phyloP scores from a whole-genome alignment of 306 rosid species.

The Trichosanthes truncata region DNA sequence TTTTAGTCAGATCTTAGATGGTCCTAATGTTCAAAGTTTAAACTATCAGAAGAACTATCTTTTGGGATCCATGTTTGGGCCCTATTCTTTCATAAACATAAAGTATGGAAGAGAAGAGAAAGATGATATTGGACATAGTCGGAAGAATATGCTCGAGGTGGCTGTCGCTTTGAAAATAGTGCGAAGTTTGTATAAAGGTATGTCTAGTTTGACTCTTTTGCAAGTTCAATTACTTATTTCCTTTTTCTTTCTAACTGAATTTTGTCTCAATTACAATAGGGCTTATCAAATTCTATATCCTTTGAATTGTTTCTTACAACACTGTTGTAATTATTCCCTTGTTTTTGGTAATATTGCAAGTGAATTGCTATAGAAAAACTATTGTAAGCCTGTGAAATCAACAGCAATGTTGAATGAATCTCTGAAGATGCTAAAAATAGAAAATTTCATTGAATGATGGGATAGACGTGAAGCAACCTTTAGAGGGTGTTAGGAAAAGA shows the following conservation, averaged over 20 bases:
- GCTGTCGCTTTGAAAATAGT: slow-evolving; percentile 47
- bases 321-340: neutral
- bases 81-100: slow-evolving; percentile 65
- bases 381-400: neutral
- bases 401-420: neutral
- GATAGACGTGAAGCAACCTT: neutral
- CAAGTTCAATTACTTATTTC: neutral
- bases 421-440: neutral
- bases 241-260: neutral
- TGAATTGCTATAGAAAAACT: neutral
- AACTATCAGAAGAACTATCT: slow-evolving; percentile 42
- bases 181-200: slow-evolving; percentile 44
- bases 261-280: neutral
- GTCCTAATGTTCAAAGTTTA: slow-evolving; percentile 36
- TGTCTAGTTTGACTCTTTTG: neutral
- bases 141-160: slow-evolving; percentile 61
- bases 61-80: slow-evolving; percentile 49
- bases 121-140: slow-evolving; percentile 58
- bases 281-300: neutral
- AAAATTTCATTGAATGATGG: neutral
- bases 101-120: slow-evolving; percentile 59
- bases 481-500: neutral
- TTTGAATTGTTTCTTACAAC: neutral
- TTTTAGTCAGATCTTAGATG: slow-evolving; percentile 35
- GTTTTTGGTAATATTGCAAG: neutral